These are phyloP conservation scores for Albugo laibachii DNA, from an alignment of 352 stramenopile species.

Conservation along the genomic window DNA sequence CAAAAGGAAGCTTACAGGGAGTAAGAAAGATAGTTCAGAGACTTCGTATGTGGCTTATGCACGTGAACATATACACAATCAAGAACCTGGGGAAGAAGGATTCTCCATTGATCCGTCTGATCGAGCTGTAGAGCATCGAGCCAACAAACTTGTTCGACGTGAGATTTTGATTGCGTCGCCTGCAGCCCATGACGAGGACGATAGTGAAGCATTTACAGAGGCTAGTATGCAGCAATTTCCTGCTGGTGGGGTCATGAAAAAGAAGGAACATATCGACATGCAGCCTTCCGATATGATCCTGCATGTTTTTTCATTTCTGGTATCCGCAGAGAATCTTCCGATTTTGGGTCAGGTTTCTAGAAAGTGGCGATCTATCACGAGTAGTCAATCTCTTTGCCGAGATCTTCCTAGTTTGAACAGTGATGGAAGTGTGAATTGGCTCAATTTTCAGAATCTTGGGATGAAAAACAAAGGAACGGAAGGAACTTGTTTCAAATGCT, in stretches of 20 bases:
- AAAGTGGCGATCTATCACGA: constrained; percentile 63
- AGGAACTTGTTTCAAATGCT: constrained; percentile 74
- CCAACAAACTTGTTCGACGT: constrained; percentile 63
- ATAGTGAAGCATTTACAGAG: constrained; percentile 11
- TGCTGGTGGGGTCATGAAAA: background rate
- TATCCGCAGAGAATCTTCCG: constrained; percentile 44
- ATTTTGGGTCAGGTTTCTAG: constrained; percentile 58
- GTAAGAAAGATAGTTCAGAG: background rate
- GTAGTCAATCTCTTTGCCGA: constrained; percentile 44
- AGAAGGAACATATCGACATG: constrained; percentile 60
- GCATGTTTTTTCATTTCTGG: constrained; percentile 71
- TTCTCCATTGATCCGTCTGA: constrained; percentile 75
- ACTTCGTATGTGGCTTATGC: constrained; percentile 20
- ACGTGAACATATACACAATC: constrained; percentile 55
- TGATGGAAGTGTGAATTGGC: constrained; percentile 66
- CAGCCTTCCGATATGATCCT: constrained; percentile 77
- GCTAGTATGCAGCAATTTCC: constrained; percentile 2
- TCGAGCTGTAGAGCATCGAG: constrained; percentile 57
- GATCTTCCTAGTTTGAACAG: constrained; percentile 33
- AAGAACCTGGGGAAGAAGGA: constrained; percentile 46
- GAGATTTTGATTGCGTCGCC: constrained; percentile 74
- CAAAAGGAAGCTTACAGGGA: background rate
- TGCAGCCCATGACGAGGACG: constrained; percentile 53
- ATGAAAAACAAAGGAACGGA: constrained; percentile 84
- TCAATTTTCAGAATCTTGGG: constrained; percentile 76